Percentiles rank a stretch among this genome's conserved stretches.
These are phyloP conservation scores for Pseudopithomyces chartarum DNA, from an alignment of 2,329 filamentous ascomycete genomes.

Conservation along the genomic window DNA sequence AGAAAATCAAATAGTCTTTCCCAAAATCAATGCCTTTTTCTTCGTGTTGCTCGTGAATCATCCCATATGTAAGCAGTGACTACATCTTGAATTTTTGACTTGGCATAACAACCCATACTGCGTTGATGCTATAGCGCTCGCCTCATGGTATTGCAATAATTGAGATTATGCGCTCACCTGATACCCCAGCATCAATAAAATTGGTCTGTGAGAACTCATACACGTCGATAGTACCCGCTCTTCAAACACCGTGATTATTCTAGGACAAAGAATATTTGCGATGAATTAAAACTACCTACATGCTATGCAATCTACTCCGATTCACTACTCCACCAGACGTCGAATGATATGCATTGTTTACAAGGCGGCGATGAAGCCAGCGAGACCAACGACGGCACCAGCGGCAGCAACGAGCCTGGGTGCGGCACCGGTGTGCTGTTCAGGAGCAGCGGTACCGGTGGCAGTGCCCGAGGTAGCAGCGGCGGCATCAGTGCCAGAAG, in stretches of 20 bases:
- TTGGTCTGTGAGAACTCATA: too few relatives aligned
- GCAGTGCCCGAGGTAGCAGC: background rate
- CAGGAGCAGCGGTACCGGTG: background rate
- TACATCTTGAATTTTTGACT: too few relatives aligned
- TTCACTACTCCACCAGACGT: background rate
- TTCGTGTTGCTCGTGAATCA: too few relatives aligned
- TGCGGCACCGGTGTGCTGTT: background rate
- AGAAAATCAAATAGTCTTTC: too few relatives aligned
- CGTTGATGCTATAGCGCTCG: too few relatives aligned
- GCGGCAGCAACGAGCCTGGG: background rate
- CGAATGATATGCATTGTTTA: background rate
- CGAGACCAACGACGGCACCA: background rate
- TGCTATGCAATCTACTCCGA: too few relatives aligned
- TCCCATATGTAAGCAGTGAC: too few relatives aligned
- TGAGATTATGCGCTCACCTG: too few relatives aligned
- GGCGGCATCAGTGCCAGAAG: background rate
- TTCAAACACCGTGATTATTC: background rate
- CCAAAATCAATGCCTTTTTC: too few relatives aligned
- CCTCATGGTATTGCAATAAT: too few relatives aligned
- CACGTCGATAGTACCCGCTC: too few relatives aligned
- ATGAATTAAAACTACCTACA: background rate
- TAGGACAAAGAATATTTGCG: background rate
- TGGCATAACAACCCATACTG: too few relatives aligned
- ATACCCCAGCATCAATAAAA: background rate
- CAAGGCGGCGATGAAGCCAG: background rate